Evolutionary conservation across 2,329 filamentous ascomycete genomes (phyloP).

Genomic region (Pestalotiopsis sp.): DNA sequence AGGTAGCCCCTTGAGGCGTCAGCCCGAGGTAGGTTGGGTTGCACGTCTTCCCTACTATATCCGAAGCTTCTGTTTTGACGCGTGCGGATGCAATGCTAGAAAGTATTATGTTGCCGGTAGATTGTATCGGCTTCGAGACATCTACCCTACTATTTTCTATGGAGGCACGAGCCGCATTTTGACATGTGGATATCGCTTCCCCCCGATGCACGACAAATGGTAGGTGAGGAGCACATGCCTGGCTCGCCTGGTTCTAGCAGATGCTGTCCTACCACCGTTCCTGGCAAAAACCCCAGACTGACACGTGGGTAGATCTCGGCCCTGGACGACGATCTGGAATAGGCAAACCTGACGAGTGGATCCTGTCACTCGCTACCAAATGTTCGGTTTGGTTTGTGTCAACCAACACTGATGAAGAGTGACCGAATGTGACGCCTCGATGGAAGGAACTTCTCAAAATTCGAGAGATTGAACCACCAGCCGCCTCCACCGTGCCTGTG

Average conservation of each 20-base stretch:
- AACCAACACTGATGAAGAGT: background rate
- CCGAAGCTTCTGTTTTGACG: background rate
- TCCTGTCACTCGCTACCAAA: background rate
- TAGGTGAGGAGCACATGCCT: background rate
- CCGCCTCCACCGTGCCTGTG: too few species aligned
- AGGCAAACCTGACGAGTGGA: background rate
- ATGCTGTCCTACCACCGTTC: slow-evolving; percentile 1
- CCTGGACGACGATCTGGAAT: slow-evolving; percentile 5
- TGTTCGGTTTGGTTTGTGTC: background rate
- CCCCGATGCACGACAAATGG: background rate
- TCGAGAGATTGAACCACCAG: background rate
- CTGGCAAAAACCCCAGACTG: slow-evolving; percentile 4
- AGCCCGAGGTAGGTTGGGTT: background rate
- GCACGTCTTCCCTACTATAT: background rate
- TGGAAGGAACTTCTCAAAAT: background rate
- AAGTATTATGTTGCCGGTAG: background rate
- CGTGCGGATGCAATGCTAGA: background rate
- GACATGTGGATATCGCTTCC: background rate
- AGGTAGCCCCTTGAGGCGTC: background rate
- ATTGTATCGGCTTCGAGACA: background rate
- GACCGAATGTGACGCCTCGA: background rate
- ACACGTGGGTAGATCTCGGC: slow-evolving; percentile 1
- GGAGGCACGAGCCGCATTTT: background rate
- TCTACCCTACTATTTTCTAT: background rate
- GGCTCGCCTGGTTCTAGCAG: background rate